Evolutionary conservation across 345 rosid genomes (phyloP).

Genomic region (Angophora floribunda): DNA sequence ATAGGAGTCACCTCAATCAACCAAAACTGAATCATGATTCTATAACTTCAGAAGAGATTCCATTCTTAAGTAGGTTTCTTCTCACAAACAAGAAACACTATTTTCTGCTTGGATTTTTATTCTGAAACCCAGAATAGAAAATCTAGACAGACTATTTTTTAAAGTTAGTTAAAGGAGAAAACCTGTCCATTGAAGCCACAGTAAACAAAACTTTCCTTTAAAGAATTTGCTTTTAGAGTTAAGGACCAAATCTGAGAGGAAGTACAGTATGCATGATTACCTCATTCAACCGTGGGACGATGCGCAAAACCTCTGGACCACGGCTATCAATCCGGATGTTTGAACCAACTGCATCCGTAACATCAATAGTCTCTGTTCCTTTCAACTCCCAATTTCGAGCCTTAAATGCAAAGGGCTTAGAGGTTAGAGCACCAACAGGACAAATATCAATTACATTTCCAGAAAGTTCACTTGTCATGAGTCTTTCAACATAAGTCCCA

Average conservation of each 20-base stretch:
- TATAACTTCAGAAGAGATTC: neutral
- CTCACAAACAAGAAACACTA: neutral
- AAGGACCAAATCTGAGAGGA: neutral
- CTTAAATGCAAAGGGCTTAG: constrained; percentile 97
- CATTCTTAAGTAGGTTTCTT: neutral
- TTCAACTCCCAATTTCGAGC: constrained; percentile 99
- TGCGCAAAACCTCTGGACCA: constrained; percentile 98
- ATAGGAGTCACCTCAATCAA: neutral
- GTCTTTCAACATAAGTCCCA: constrained; percentile 97
- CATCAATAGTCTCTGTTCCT: constrained; percentile 94
- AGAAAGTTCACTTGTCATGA: constrained; percentile 98
- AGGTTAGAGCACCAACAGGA: constrained; percentile 98
- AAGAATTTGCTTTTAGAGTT: neutral
- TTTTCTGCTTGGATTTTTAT: neutral
- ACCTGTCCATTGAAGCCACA: neutral
- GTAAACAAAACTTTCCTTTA: neutral
- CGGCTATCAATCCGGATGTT: constrained; percentile 95
- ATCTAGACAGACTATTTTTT: neutral
- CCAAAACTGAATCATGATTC: neutral
- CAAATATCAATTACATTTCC: constrained; percentile 98
- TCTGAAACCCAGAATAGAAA: neutral
- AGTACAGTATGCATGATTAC: constrained; percentile 13
- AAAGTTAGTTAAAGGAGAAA: neutral
- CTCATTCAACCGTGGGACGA: constrained; percentile 89
- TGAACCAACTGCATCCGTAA: constrained; percentile 94